A percentile compares a stretch with the other conserved stretches of the same genome.
Evolutionary conservation across 176 grass and related monocot genomes (phyloP).

Genomic region (Oryza meyeriana): DNA sequence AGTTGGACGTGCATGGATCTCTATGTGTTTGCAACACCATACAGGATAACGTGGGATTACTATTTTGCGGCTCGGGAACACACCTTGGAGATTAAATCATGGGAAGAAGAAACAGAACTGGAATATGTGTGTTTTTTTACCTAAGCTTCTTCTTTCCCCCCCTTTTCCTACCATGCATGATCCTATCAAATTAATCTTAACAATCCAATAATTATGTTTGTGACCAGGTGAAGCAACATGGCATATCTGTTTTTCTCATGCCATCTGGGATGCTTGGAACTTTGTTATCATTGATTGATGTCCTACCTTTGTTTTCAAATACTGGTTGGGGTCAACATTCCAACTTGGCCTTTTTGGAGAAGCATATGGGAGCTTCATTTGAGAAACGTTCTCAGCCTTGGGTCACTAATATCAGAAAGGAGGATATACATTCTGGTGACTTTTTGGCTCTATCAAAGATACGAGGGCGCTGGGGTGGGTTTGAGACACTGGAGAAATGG

Average conservation of each 20-base stretch:
- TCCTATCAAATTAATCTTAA: constrained; percentile 16
- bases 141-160: background rate
- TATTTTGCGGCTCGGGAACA: constrained; percentile 68
- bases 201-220: constrained; percentile 21
- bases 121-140: constrained; percentile 62
- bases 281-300: constrained; percentile 74
- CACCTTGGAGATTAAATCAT: constrained; percentile 67
- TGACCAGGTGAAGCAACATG: constrained; percentile 80
- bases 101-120: constrained; percentile 81
- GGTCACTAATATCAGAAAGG: constrained; percentile 51
- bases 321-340: constrained; percentile 80
- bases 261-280: constrained; percentile 92
- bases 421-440: constrained; percentile 74
- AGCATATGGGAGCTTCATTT: constrained; percentile 86
- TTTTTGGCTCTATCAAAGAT: constrained; percentile 84
- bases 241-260: constrained; percentile 90
- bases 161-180: background rate
- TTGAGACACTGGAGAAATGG: constrained; percentile 92
- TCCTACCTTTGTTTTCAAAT: constrained; percentile 83
- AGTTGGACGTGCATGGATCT: constrained; percentile 95
- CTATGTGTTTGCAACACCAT: constrained; percentile 85
- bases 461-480: constrained; percentile 78
- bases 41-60: constrained; percentile 86
- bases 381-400: constrained; percentile 59
- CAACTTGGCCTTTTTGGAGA: constrained; percentile 72